Conservation (phyloP, 1,284 basidiomycete species). For the Apiotrichum veenhuisii region DNA sequence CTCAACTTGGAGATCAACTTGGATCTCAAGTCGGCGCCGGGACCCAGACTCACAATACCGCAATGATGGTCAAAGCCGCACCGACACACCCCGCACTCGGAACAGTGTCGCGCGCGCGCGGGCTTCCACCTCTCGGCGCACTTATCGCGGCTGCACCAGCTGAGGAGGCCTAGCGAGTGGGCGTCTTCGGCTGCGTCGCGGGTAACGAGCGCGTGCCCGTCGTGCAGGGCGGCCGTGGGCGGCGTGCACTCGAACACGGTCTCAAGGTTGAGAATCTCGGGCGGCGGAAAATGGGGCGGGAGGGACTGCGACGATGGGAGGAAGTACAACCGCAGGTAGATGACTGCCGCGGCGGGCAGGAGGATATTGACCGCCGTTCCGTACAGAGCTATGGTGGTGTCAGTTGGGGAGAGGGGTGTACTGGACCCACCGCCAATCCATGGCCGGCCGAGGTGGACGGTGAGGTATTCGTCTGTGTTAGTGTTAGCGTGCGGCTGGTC, state of each 20-base stretch:
- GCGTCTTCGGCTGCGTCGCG: not conserved
- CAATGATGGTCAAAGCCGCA: conserved; percentile 47
- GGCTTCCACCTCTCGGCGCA: conserved; percentile 38
- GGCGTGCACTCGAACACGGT: conserved; percentile 35
- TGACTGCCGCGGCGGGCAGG: conserved; percentile 20
- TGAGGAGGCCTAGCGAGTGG: conserved; percentile 4
- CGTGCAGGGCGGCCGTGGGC: conserved; percentile 15
- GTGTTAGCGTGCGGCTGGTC: too few species aligned
- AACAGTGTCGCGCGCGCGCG: conserved; percentile 42
- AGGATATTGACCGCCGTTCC: conserved; percentile 11
- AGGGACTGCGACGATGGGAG: conserved; percentile 31
- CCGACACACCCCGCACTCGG: conserved; percentile 41
- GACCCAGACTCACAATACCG: conserved; percentile 32
- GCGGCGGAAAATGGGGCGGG: conserved; percentile 28
- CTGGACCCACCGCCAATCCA: not conserved
- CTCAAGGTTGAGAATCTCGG: conserved; percentile 3
- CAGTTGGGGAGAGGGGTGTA: not conserved
- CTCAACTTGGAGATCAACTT: not conserved
- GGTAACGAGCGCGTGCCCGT: not conserved
- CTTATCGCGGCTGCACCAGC: not conserved
- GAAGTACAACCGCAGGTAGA: conserved; percentile 40
- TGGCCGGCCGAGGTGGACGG: not conserved
- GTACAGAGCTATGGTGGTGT: conserved; percentile 21
- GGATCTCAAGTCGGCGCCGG: not conserved
- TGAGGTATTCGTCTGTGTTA: not conserved